Evolutionary conservation across 75 land plant species (phyloP), one percentile per base, ranked within the genome.

Genomic region (Picea glauca): DNA sequence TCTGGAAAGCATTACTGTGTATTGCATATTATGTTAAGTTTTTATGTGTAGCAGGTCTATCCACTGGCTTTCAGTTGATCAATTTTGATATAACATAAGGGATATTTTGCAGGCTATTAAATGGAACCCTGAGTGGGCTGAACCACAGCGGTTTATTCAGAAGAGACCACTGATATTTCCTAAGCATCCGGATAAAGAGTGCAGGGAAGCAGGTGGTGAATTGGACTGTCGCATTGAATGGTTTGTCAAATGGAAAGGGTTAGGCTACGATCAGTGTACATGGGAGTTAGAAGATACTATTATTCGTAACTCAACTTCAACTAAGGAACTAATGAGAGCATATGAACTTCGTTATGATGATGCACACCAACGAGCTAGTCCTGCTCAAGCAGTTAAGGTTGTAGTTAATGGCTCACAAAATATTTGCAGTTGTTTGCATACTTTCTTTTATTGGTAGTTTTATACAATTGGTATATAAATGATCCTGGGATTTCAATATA

Each of bases 221-320:
- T 6, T 14, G 20, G 80, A 13, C 43, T 7, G 23, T 30, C 20
- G 76, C 21, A 33, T 38, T 67, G 98, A 95, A 72, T 95, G 96
- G 93, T 85, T 84, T 80, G 89, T 95, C 61, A 95, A 95, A 64
- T 95, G 98, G 98, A 83, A 83, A 80, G 91, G 89, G 32, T 81
- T 91, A 76, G 91, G 85, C 20, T 95, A 95, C 67, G 92, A 93
- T 31, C 68, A 86, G 43, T 87, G 86, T 62, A 88, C 93, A 20
- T 95, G 98, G 98, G 98, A 95, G 78, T 56, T 88, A 56, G 89
- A 87, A 68, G 85, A 63, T 78, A 77, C 84, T 57, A 54, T 81
- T 59, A 76, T 87, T 76, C 72, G 89, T 54, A 76, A 32, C n/a
- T 80, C 85, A 60, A 20, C 72, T 32, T 76, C 79, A 60, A 84